Evolutionary conservation across 1,139 yeast genomes (phyloP), one percentile per base, ranked within the genome.

Genomic region (Protomyces lactucae-debilis): DNA sequence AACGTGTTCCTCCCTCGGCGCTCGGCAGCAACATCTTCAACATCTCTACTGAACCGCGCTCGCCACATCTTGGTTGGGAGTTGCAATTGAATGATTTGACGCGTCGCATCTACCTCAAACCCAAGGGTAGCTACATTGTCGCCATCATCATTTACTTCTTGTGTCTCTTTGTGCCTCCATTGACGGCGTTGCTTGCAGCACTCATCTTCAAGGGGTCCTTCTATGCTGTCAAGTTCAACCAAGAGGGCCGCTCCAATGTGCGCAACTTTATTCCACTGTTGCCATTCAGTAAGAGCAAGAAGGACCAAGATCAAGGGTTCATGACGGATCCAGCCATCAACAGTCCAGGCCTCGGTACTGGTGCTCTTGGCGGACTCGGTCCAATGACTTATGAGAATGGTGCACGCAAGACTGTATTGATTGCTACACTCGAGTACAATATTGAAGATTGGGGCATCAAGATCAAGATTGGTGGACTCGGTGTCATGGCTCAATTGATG

Each of bases 401-500:
- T 16, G 10, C 35, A n/a, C 55, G 65, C 37, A 65, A 59, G 52
- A 60, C 64, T 35, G 67, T 65, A 10, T 25, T 65, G 43, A 61
- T 65, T 23, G 67, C 67, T 3, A 65, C 67, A 8, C 56, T 65
- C 36, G 67, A 65, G 54, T 65, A 65, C 54, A 60, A 65, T 48
- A 65, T 65, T 23, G 57, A 60, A 16, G 67, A 65, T 48, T 65
- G 67, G 67, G 60, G 56, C n/a, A 51, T 65, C 60, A 57, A 59
- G 25, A 63, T 65, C 53, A 65, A 65, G 57, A 65, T 65, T 57
- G 67, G 67, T 35, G 67, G 67, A 12, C 51, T 65, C 18, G 67
- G 67, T 35, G 67, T 65, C 45, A 63, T 65, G 67, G 67, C 67
- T 6, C 66, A 65, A 32, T 57, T 65, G n/a, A 65, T 65, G 67